Evolutionary conservation across 768 basidiomycete genomes (phyloP), one percentile per base, ranked within the genome.

Genomic region (Amanita fuliginea): DNA sequence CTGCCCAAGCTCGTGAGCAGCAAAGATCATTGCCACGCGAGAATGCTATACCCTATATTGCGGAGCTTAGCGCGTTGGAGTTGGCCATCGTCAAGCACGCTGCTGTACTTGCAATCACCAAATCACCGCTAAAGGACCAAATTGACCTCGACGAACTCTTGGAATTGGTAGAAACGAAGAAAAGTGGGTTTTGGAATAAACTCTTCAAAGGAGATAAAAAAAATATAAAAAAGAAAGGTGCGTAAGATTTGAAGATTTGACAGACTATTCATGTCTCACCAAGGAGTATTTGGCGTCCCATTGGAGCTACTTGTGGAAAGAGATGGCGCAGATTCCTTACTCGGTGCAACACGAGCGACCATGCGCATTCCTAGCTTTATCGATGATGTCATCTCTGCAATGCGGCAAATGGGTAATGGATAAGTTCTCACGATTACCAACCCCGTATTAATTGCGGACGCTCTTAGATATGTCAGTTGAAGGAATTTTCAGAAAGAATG

Each of bases 401-500:
- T 99, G 96, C 77, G 87, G 61, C 94, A 97, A 64, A 98, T 98
- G 96, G 95, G 95, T 96, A 35, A 28, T 54, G 62, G 54, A 41
- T n/a, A 22, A 11, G 48, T 32, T 37, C 30, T 22, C 11, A 33
- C 16, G 24, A 47, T 52, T 18, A 53, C 37, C 42, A 32, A 30
- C 47, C 7, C 32, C 8, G 28, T 16, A 30, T 42, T 28, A 61
- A 10, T 49, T 47, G 52, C 46, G 46, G 55, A 9, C 22, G 19
- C 40, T 41, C 32, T 46, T 46, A 98, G 96, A 99, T 69, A 93
- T 99, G 90, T 98, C 96, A 7, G 76, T 99, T 35, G 96, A 98
- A 67, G 96, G 96, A 51, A 95, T 99, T 55, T 99, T 99, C 76
- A 80, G 96, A 49, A 93, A 94, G 70, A 96, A 94, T 59, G 96